Conservation (phyloP, 306 rosid genomes). For the Trifolium pratense region DNA sequence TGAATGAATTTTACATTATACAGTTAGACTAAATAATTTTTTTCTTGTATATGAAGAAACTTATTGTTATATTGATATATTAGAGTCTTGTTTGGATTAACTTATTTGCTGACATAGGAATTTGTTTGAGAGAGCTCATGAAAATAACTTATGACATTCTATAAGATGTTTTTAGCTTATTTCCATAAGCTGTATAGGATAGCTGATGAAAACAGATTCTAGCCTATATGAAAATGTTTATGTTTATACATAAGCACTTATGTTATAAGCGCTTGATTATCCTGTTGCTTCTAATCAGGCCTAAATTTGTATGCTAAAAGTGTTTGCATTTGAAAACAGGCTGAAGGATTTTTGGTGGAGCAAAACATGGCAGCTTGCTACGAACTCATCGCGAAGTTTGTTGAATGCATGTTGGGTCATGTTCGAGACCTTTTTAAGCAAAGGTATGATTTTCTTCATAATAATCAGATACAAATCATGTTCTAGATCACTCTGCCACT, state of each 20-base stretch:
- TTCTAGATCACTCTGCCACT: not conserved
- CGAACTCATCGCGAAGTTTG: constrained; percentile 52
- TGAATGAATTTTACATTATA: too few species aligned
- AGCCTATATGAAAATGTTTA: too few species aligned
- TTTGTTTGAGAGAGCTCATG: too few species aligned
- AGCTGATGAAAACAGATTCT: too few species aligned
- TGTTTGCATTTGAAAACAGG: constrained; percentile 54
- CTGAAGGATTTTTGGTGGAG: constrained; percentile 73
- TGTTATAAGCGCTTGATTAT: too few species aligned
- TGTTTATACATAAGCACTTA: not conserved
- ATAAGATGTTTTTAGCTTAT: not conserved
- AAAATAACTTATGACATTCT: not conserved
- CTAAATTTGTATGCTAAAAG: not conserved
- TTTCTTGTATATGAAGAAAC: not conserved
- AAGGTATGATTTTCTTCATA: constrained; percentile 49
- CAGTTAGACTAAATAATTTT: not conserved
- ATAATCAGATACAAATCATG: not conserved
- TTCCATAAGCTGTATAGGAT: too few species aligned
- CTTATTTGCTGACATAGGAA: too few species aligned
- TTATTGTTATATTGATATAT: not conserved
- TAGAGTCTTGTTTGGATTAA: too few species aligned
- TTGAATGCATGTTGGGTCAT: constrained; percentile 50
- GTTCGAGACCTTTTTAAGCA: constrained; percentile 58
- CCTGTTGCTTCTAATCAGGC: too few species aligned
- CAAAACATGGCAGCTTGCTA: constrained; percentile 68